Evolutionary conservation across 805 yeast species (phyloP).

Genomic region (Wickerhamomyces mucosus): DNA sequence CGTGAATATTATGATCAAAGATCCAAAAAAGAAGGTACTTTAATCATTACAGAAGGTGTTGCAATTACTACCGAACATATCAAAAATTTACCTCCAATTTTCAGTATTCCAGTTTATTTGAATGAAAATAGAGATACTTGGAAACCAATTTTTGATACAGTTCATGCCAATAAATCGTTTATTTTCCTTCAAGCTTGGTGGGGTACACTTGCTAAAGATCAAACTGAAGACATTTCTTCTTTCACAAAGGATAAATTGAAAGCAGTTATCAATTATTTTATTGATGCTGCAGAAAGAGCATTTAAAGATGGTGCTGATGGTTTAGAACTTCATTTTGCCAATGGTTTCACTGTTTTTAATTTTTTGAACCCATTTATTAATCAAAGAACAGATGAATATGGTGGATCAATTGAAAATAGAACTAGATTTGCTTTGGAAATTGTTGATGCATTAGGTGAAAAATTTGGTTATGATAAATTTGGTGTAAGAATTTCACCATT

Average conservation of each 20-base stretch:
- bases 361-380: slow-evolving; percentile 40
- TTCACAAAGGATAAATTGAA: slow-evolving; percentile 24
- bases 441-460: slow-evolving; percentile 39
- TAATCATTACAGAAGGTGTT: slow-evolving; percentile 54
- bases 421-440: slow-evolving; percentile 33
- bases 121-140: slow-evolving; percentile 38
- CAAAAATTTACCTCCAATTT: slow-evolving; percentile 20
- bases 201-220: slow-evolving; percentile 29
- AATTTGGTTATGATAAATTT: slow-evolving; percentile 40
- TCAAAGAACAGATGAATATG: slow-evolving; percentile 43
- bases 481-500: slow-evolving; percentile 42
- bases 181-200: slow-evolving; percentile 46
- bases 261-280: slow-evolving; percentile 31
- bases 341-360: slow-evolving; percentile 52
- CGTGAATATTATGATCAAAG: slow-evolving; percentile 48
- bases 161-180: slow-evolving; percentile 41
- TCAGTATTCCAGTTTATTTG: slow-evolving; percentile 39
- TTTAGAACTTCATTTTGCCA: slow-evolving; percentile 60
- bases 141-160: slow-evolving; percentile 36
- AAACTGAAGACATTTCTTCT: slow-evolving; percentile 19
- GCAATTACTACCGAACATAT: slow-evolving; percentile 33
- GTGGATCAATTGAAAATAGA: slow-evolving; percentile 41
- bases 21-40: slow-evolving; percentile 45
- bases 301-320: slow-evolving; percentile 41
- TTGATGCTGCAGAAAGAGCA: slow-evolving; percentile 34